phyloP scores from a whole-genome alignment of 2,329 filamentous ascomycete genomes.

The Podosphaera fusca region DNA sequence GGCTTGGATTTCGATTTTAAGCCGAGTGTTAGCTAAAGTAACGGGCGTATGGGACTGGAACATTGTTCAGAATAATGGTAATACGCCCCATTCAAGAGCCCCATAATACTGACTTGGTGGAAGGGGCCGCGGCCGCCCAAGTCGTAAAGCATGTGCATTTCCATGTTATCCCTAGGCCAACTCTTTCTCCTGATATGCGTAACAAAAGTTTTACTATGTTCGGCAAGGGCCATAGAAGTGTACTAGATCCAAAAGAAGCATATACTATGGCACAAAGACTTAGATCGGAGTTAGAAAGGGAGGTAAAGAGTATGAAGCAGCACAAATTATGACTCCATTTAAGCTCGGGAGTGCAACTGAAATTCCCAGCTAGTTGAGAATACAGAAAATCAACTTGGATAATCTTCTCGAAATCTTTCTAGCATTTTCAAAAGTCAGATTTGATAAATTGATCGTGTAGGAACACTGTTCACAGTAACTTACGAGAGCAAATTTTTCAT shows the following conservation, averaged over 20 bases:
- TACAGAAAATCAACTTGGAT: too few species aligned
- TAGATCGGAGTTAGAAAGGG: constrained; percentile 23
- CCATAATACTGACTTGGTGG: constrained; percentile 10
- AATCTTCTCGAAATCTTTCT: too few species aligned
- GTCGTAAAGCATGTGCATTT: constrained; percentile 89
- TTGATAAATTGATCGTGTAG: too few species aligned
- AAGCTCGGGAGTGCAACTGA: not conserved
- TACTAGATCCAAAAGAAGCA: constrained; percentile 57
- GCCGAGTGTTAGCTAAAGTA: constrained; percentile 41
- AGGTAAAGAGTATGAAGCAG: constrained; percentile 19
- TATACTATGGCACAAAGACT: constrained; percentile 31
- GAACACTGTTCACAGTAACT: too few species aligned
- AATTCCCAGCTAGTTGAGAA: too few species aligned
- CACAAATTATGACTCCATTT: not conserved
- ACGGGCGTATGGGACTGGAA: constrained; percentile 74
- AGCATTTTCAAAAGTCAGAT: too few species aligned
- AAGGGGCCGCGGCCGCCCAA: constrained; percentile 60
- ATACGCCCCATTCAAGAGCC: too few species aligned
- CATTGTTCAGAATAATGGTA: constrained; percentile 62
- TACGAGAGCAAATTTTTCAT: too few species aligned
- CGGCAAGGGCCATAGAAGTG: constrained; percentile 46
- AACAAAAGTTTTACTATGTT: constrained; percentile 55
- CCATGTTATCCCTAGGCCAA: constrained; percentile 72
- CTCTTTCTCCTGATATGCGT: constrained; percentile 28
- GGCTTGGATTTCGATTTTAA: constrained; percentile 45